These are phyloP conservation scores for Linderina pennispora DNA, from an alignment of 192 early-diverging fungal species.

Conservation along the genomic window DNA sequence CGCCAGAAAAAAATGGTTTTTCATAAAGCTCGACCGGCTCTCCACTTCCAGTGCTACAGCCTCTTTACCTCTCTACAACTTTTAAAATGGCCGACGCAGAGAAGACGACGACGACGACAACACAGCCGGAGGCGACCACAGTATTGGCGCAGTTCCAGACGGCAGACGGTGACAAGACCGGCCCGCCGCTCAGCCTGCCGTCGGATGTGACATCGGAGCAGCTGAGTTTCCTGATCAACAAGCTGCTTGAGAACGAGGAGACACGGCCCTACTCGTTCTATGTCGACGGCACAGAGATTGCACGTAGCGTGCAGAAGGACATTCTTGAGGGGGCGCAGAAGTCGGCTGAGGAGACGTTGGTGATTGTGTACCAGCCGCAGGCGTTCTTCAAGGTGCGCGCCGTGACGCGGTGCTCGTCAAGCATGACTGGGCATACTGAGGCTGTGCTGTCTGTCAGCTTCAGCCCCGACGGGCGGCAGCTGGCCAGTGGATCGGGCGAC, in stretches of 20 bases:
- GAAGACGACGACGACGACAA: too few species aligned
- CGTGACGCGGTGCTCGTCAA: conserved; percentile 88
- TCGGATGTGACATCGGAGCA: conserved; percentile 78
- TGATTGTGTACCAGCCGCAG: conserved; percentile 90
- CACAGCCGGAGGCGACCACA: conserved; percentile 5
- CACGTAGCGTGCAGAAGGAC: conserved; percentile 66
- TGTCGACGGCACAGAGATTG: conserved; percentile 80
- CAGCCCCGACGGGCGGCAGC: conserved; percentile 79
- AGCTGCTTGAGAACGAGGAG: conserved; percentile 76
- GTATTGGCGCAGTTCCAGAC: conserved; percentile 65
- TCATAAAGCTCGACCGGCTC: too few species aligned
- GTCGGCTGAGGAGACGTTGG: conserved; percentile 87
- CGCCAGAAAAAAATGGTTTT: too few species aligned
- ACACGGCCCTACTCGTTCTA: conserved; percentile 91
- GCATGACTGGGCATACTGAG: conserved; percentile 85
- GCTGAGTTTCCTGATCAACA: conserved; percentile 82
- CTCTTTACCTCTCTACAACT: too few species aligned
- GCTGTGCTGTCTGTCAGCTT: conserved; percentile 88
- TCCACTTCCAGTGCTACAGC: too few species aligned
- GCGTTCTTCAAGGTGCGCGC: conserved; percentile 92
- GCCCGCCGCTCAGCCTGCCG: conserved; percentile 86
- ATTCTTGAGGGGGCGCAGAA: conserved; percentile 66
- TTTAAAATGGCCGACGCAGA: too few species aligned
- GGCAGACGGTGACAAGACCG: conserved; percentile 68
- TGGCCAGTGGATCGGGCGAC: conserved; percentile 96